A percentile compares a stretch with the other conserved stretches of the same genome.
Evolutionary conservation across 495 filamentous ascomycete species (phyloP).

Genomic region (Aspergillus cristatus): DNA sequence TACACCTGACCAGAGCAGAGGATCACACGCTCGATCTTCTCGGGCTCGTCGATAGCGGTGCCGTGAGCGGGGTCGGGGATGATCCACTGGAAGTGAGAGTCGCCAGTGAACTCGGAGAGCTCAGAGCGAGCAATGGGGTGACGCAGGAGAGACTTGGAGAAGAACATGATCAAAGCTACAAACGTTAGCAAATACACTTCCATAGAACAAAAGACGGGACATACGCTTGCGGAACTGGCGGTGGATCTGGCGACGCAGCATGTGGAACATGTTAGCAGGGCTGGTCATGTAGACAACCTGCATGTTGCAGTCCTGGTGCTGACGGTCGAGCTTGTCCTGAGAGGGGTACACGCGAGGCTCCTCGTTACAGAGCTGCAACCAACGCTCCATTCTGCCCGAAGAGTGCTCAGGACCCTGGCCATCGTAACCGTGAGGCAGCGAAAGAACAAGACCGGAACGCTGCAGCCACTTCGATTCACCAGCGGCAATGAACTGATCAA

Average conservation of each 20-base stretch:
- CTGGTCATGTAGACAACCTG: conserved; percentile 92
- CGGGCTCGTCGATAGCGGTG: conserved; percentile 60
- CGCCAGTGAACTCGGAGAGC: conserved; percentile 80
- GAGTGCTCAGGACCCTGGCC: conserved; percentile 98
- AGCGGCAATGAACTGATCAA: conserved; percentile 97
- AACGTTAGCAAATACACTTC: conserved; percentile 27
- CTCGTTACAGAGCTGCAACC: conserved; percentile 95
- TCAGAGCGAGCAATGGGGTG: conserved; percentile 83
- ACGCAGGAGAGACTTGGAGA: conserved; percentile 89
- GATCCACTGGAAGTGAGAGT: conserved; percentile 94
- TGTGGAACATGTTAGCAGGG: conserved; percentile 92
- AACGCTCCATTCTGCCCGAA: conserved; percentile 93
- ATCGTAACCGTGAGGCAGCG: conserved; percentile 94
- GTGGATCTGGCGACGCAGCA: conserved; percentile 94
- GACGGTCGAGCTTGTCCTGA: conserved; percentile 80
- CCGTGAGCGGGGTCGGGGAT: conserved; percentile 80
- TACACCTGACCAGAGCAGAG: conserved; percentile 95
- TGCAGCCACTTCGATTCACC: conserved; percentile 98
- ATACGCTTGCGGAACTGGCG: conserved; percentile 97
- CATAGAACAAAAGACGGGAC: conserved; percentile 21
- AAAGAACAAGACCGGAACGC: conserved; percentile 88
- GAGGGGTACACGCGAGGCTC: conserved; percentile 88
- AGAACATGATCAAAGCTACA: conserved; percentile 87
- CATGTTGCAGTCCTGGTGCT: conserved; percentile 99
- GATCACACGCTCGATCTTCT: conserved; percentile 89